These are phyloP conservation scores for Coprinopsis strossmayeri DNA, from an alignment of 768 basidiomycete species.

Conservation along the genomic window DNA sequence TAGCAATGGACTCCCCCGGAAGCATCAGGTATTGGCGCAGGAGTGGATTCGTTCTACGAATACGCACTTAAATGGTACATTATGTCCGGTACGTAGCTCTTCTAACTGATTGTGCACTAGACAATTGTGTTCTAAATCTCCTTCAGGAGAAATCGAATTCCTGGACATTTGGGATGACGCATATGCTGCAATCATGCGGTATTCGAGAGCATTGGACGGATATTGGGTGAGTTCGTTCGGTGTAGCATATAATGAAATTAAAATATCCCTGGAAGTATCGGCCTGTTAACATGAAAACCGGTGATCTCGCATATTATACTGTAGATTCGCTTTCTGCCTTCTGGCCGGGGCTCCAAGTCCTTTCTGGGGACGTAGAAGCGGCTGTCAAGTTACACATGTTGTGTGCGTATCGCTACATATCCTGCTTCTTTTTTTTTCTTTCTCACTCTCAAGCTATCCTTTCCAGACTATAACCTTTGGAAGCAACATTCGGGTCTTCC, in stretches of 20 bases:
- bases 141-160: slow-evolving; percentile 70
- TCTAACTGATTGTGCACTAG: neutral
- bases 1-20: slow-evolving; percentile 77
- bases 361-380: slow-evolving; percentile 79
- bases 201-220: slow-evolving; percentile 75
- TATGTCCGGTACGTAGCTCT: slow-evolving; percentile 50
- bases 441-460: neutral
- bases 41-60: slow-evolving; percentile 94
- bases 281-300: slow-evolving; percentile 71
- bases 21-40: slow-evolving; percentile 81
- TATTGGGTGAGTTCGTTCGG: slow-evolving; percentile 61
- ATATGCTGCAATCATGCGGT: slow-evolving; percentile 81
- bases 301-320: slow-evolving; percentile 67
- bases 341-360: slow-evolving; percentile 93
- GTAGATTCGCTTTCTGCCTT: slow-evolving; percentile 96
- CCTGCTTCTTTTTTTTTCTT: neutral
- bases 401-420: slow-evolving; percentile 53
- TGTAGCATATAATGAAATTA: neutral
- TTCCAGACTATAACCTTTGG: slow-evolving; percentile 89
- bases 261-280: slow-evolving; percentile 54
- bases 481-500: slow-evolving; percentile 80
- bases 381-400: slow-evolving; percentile 90
- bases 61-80: slow-evolving; percentile 93
- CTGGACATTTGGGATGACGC: slow-evolving; percentile 81
- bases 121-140: slow-evolving; percentile 2